Evolutionary conservation across 176 grass and related monocot genomes (phyloP).

Genomic region (Oryza longistaminata): DNA sequence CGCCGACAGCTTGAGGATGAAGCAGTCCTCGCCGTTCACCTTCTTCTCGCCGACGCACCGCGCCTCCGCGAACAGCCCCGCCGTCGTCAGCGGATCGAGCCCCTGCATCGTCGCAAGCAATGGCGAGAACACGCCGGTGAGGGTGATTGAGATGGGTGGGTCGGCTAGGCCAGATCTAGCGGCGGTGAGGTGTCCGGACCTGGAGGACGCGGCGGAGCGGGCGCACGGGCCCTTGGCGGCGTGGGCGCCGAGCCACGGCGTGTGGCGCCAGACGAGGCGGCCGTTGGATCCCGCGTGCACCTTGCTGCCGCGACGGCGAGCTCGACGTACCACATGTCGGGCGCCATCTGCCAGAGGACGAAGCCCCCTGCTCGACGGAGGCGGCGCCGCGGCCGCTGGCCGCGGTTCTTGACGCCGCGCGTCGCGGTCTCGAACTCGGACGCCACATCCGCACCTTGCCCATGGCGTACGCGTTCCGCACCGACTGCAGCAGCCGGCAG

Average conservation of each 20-base stretch:
- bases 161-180: background rate
- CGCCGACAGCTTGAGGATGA: constrained; percentile 84
- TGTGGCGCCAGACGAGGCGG: constrained; percentile 89
- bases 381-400: constrained; percentile 46
- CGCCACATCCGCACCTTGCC: constrained; percentile 90
- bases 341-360: constrained; percentile 92
- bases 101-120: constrained; percentile 50
- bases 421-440: constrained; percentile 85
- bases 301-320: constrained; percentile 88
- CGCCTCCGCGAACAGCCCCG: constrained; percentile 71
- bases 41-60: constrained; percentile 91
- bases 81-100: constrained; percentile 81
- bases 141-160: constrained; percentile 10
- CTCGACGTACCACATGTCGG: constrained; percentile 97
- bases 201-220: constrained; percentile 91
- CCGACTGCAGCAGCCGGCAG: constrained; percentile 58
- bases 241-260: constrained; percentile 93
- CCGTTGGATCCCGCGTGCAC: constrained; percentile 89
- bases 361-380: constrained; percentile 70
- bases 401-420: constrained; percentile 69
- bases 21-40: constrained; percentile 94
- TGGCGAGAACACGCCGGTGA: background rate
- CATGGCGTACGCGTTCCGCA: constrained; percentile 82
- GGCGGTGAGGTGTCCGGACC: constrained; percentile 31
- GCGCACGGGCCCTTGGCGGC: constrained; percentile 77